Conservation (phyloP, 495 filamentous ascomycete species). For the Daldinia childiae region DNA sequence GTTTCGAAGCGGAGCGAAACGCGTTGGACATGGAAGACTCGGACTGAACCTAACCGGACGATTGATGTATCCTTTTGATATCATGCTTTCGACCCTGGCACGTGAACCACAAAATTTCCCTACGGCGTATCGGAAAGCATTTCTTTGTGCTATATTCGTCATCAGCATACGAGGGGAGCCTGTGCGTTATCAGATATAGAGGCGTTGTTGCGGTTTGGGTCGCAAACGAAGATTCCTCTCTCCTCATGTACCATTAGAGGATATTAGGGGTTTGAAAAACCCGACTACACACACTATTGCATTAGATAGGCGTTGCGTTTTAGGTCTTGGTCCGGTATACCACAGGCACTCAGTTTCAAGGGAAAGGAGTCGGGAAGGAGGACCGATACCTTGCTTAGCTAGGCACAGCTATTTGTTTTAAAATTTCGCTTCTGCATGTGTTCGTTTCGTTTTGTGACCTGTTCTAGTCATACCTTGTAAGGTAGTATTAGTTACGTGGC, state of each 20-base stretch:
- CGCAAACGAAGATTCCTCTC: conserved; percentile 11
- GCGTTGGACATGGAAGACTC: conserved; percentile 51
- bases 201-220: conserved; percentile 29
- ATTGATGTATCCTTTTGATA: not conserved
- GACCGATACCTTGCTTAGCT: conserved; percentile 40
- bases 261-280: not conserved
- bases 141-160: conserved; percentile 17
- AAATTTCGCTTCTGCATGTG: not conserved
- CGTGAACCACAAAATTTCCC: conserved; percentile 5
- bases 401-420: conserved; percentile 12
- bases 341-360: conserved; percentile 17
- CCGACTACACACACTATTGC: conserved; percentile 27
- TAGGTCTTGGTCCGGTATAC: conserved; percentile 22
- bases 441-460: not conserved
- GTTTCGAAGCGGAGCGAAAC: conserved; percentile 51
- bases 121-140: conserved; percentile 27
- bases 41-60: conserved; percentile 21
- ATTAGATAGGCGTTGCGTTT: conserved; percentile 48
- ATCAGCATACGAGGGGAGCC: conserved; percentile 7
- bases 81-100: not conserved
- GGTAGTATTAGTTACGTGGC: no score
- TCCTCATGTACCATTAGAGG: conserved; percentile 39
- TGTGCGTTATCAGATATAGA: conserved; percentile 30
- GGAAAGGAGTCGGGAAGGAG: conserved; percentile 9
- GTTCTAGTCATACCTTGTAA: not conserved